Evolutionary conservation across 2,329 filamentous ascomycete genomes (phyloP), one percentile per base, ranked within the genome.

Genomic region (Coniochaeta pulveracea): DNA sequence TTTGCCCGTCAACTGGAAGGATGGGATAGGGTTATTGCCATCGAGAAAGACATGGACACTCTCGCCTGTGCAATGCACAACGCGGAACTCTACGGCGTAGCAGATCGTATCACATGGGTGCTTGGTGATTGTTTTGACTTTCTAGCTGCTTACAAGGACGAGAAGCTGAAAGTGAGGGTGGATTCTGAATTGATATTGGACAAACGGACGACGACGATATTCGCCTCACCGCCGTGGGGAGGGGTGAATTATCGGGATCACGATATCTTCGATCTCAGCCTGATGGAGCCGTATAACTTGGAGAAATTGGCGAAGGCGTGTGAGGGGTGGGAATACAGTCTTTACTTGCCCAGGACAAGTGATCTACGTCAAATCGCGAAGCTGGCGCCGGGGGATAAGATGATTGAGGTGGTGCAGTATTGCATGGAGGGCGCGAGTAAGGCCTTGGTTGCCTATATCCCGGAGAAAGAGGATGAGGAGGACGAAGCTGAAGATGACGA

Each of bases 11-110:
- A 78, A 8, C 84, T 80, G 1, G 75, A 70, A 14, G 74, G 77
- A 41, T 98, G 85, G 82, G 72, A 77, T 33, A 78, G 75, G 42
- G 74, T 98, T 42, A 85, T 96, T 51, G 85, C 83, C 26, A 80
- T 98, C 44, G 91, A 98, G 58, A 82, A 80, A 45, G 79, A 96
- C 47, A 64, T 77, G 4, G 71, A 76, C 8, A 85, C 83, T 1
- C 69, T 98, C 6, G 78, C 80, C 28, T 98, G 93, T 56, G 91
- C 86, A 17, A 88, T 93, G 60, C 78, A 93, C 53, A 98, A 98
- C 52, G 86, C 91, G 6, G 66, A 75, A 35, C 63, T 96, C 28
- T 93, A 95, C 51, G 88, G 80, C 4, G 82, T 94, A 1, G 61
- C 64, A 3, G 71, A 79, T 31, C 37, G 74, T 48, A 89, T 98